Conservation (phyloP, 1,139 yeast species). For the Debaryomyces coudertii region DNA sequence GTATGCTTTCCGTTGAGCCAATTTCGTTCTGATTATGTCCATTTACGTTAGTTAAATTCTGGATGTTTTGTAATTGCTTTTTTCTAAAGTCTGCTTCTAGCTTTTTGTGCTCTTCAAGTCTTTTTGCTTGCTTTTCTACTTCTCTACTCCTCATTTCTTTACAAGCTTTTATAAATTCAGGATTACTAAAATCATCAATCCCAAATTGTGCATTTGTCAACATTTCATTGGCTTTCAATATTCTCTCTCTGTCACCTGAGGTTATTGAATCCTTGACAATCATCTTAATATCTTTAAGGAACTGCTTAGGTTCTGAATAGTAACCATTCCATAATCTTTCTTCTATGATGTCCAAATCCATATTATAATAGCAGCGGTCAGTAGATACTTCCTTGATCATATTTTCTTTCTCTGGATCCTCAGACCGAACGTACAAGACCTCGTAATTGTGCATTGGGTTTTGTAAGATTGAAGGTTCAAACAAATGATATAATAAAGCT, state of each 20-base stretch:
- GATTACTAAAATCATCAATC: conserved; percentile 81
- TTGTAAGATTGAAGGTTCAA: conserved; percentile 56
- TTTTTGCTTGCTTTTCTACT: conserved; percentile 51
- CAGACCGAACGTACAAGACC: conserved; percentile 55
- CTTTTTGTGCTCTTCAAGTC: conserved; percentile 41
- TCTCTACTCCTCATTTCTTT: conserved; percentile 75
- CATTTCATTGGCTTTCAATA: conserved; percentile 93
- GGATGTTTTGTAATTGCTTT: conserved; percentile 22
- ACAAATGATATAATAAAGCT: conserved; percentile 67
- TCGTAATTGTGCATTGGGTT: conserved; percentile 46
- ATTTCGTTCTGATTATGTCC: conserved; percentile 17
- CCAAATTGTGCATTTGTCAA: conserved; percentile 95
- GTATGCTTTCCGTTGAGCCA: not conserved
- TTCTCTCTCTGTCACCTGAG: conserved; percentile 80
- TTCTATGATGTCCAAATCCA: conserved; percentile 92
- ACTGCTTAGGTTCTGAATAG: conserved; percentile 91
- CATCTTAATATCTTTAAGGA: conserved; percentile 79
- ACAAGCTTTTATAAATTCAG: conserved; percentile 77
- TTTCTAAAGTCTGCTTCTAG: conserved; percentile 31
- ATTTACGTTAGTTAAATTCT: conserved; percentile 6
- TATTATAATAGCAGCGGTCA: conserved; percentile 74
- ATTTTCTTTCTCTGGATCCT: conserved; percentile 54
- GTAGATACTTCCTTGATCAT: conserved; percentile 80
- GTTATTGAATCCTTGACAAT: conserved; percentile 79
- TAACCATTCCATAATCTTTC: conserved; percentile 97